These are phyloP conservation scores for Claviceps sorghi DNA, from an alignment of 2,329 filamentous ascomycete genomes.

Conservation along the genomic window DNA sequence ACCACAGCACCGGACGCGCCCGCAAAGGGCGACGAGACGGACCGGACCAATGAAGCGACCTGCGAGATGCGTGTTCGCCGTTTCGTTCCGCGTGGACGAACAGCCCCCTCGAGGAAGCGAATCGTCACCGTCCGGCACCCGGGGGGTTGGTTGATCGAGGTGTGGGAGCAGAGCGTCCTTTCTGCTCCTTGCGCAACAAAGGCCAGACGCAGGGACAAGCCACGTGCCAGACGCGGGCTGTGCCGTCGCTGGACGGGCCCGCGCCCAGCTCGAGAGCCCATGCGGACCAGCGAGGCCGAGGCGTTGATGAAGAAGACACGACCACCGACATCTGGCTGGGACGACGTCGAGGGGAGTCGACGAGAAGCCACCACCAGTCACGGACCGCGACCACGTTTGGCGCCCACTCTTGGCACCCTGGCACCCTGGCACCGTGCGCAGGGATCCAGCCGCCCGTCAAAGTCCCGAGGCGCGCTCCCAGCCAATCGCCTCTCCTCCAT, in stretches of 20 bases:
- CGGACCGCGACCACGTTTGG: not conserved
- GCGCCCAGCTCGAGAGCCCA: no score
- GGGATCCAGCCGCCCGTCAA: not conserved
- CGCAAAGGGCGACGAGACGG: not conserved
- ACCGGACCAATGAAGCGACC: not conserved
- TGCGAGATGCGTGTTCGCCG: not conserved
- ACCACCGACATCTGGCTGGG: no score
- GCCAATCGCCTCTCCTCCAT: slow-evolving; percentile 14
- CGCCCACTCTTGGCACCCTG: no score
- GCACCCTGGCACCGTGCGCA: not conserved
- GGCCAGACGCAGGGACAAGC: not conserved
- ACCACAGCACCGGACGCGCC: not conserved
- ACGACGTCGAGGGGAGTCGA: no score
- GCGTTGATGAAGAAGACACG: no score
- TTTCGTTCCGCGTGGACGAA: not conserved
- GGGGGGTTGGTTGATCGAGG: not conserved
- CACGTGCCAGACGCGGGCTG: no score
- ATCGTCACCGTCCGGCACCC: not conserved
- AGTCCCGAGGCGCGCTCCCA: slow-evolving; percentile 7
- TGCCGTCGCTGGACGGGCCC: no score
- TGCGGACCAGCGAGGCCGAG: no score
- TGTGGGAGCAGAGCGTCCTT: not conserved
- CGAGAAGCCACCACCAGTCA: no score
- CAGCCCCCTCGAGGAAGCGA: not conserved
- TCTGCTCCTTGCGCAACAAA: not conserved